Evolutionary conservation across 805 yeast species (phyloP), one percentile per base, ranked within the genome.

Genomic region (Barnettozyma sucrosica): DNA sequence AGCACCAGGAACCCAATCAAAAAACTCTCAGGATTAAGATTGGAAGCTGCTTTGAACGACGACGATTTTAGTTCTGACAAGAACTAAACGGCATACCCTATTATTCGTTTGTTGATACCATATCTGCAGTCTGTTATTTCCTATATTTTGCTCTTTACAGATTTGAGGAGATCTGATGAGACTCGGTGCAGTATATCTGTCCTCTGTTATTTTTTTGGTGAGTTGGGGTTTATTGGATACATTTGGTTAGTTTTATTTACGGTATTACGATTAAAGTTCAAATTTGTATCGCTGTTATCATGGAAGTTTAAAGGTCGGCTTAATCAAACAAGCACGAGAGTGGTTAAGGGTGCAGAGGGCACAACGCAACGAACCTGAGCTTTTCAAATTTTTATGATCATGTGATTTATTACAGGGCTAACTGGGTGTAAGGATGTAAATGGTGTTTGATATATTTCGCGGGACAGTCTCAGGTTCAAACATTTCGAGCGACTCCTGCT

Each of bases 1-100:
- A 10, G 30, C 20, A 4, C 19, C 21, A 60, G 64, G 32, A 59
- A 59, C 25, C 63, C 64, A 11, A 50, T 54, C 23, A 59, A 61
- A 45, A 61, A 55, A 28, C 41, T 61, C 20, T 61, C 65, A 3
- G 55, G 55, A 2, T 39, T 61, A 26, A 61, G 63, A 51, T 43
- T 61, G 16, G 59, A 56, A 46, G 57, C 58, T 7, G 54, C 54
- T 4, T 42, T 42, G 34, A 36, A 47, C 18, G 50, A 43, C n/a
- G 40, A 41, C n/a, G 39, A 38, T 14, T 3, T 13, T 33, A 34
- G 26, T 24, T 13, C 37, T 34, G 23, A 41, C 36, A 38, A 7
- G 8, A 19, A 33, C 25, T 19, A 32, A 20, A 36, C 21, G 36
- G 19, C 13, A 13, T 43, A 23, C 5, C 11, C 16, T 33, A 3